Evolutionary conservation across 2,329 filamentous ascomycete genomes (phyloP).

Genomic region (Phialemonium atrogriseum): DNA sequence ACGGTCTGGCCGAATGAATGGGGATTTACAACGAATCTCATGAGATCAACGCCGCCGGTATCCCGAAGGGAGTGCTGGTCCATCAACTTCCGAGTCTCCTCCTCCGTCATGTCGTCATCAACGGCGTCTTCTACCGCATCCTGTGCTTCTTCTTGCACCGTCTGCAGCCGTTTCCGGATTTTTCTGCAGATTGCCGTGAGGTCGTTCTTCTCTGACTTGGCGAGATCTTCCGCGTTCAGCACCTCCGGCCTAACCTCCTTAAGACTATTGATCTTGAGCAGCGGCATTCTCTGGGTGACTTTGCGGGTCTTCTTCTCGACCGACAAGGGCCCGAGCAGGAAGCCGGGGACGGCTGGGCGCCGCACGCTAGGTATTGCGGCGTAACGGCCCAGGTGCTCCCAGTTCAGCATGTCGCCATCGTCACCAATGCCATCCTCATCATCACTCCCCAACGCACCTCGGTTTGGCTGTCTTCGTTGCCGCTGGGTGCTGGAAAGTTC

Average conservation of each 20-base stretch:
- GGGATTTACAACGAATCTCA: conserved; percentile 87
- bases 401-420: conserved; percentile 72
- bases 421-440: conserved; percentile 60
- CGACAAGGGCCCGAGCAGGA: conserved; percentile 81
- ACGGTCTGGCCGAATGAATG: conserved; percentile 87
- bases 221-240: conserved; percentile 64
- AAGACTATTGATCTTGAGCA: conserved; percentile 59
- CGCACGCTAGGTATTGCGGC: conserved; percentile 66
- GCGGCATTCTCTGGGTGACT: conserved; percentile 60
- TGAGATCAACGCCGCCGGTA: conserved; percentile 66
- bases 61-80: conserved; percentile 56
- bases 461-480: conserved; percentile 29
- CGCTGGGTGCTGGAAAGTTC: conserved; percentile 43
- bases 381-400: conserved; percentile 72
- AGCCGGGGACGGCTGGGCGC: conserved; percentile 71
- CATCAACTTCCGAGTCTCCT: conserved; percentile 46
- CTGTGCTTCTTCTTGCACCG: conserved; percentile 38
- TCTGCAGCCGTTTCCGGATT: conserved; percentile 56
- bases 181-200: conserved; percentile 70
- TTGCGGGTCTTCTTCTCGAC: conserved; percentile 77
- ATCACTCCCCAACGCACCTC: conserved; percentile 35
- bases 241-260: conserved; percentile 71
- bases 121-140: conserved; percentile 28
- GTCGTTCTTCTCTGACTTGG: conserved; percentile 69
- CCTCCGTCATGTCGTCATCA: conserved; percentile 37